Base-by-base conservation (phyloP, 108 stramenopile genomes). In the Asterionellopsis glacialis region DNA sequence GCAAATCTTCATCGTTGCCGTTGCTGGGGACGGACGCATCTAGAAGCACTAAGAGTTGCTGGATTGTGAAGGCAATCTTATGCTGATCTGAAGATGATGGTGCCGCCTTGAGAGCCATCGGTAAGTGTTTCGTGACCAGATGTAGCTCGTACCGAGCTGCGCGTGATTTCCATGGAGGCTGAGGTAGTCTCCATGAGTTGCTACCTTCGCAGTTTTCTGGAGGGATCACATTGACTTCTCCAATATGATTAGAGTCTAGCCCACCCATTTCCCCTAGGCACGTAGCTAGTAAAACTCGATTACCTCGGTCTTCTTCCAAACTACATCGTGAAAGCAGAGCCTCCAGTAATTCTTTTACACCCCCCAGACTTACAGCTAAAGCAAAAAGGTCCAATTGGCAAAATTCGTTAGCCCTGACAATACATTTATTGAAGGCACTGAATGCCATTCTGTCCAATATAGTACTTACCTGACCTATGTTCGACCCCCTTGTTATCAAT, bases 221-320 rank as follows among this genome's bases (percentile, higher is more conserved):
- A 28, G 68, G 68, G 45, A 55, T 57, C 6, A 54, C 64, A 23
- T 60, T 71, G 45, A 81, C 65, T 50, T 65, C 74, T 11, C 74
- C 77, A 18, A 95, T 63, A 44, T 73, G 61, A 51, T 77, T 64
- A 24, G 86, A 76, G 53, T 76, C 84, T 43, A 95, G 85, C 10
- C 87, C 90, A 18, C 91, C 94, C 27, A 91, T 70, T 67, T 95
- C 94, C 15, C 94, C 94, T 6, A 92, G 55, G 62, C 85, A 89
- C 18, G 69, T 61, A 4, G 84, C 90, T 18, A 92, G 62, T 21
- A 74, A 70, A 55, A 87, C 43, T 43, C 82, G 73, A 23, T 74
- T 63, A 18, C 73, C 64, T 23, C 38, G 28, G 55, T 91, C 82
- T 7, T 76, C 69, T 64, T 95, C 94, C 21, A 67, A 62, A 3